Conservation (phyloP, 768 basidiomycete genomes). For the Leccinum longicurvipes region DNA sequence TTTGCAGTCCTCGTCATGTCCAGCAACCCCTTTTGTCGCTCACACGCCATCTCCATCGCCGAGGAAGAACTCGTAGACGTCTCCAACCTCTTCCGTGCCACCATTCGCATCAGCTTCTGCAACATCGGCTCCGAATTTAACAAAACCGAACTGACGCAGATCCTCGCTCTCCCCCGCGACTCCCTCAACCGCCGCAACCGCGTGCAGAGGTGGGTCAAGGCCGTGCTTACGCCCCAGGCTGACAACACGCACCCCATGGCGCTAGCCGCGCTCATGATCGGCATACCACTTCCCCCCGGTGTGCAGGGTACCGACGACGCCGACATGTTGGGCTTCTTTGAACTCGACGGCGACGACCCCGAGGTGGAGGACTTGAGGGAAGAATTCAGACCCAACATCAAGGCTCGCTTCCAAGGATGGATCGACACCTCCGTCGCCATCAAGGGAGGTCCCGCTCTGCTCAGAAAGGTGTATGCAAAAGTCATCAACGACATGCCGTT, state of each 20-base stretch:
- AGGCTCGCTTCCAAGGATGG: slow-evolving; percentile 60
- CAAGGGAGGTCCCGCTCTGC: slow-evolving; percentile 36
- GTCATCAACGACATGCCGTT: slow-evolving; percentile 56
- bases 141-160: slow-evolving; percentile 40
- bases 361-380: slow-evolving; percentile 60
- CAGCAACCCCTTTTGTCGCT: slow-evolving; percentile 21
- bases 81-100: slow-evolving; percentile 39
- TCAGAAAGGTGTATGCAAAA: slow-evolving; percentile 43
- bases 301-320: slow-evolving; percentile 38
- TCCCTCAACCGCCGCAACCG: slow-evolving; percentile 43
- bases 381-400: slow-evolving; percentile 57
- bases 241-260: slow-evolving; percentile 49
- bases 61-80: slow-evolving; percentile 53
- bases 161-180: slow-evolving; percentile 41
- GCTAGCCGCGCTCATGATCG: slow-evolving; percentile 66
- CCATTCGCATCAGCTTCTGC: slow-evolving; percentile 45
- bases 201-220: slow-evolving; percentile 51
- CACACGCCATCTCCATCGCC: slow-evolving; percentile 40
- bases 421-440: slow-evolving; percentile 35
- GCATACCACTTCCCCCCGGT: slow-evolving; percentile 40
- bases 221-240: slow-evolving; percentile 38
- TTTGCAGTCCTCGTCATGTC: slow-evolving; percentile 41
- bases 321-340: slow-evolving; percentile 50
- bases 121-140: slow-evolving; percentile 42
- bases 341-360: slow-evolving; percentile 48